Percentiles rank a stretch among this genome's conserved stretches.
These are phyloP conservation scores for Eucalyptus erythrocorys DNA, from an alignment of 345 rosid genomes.

Conservation along the genomic window DNA sequence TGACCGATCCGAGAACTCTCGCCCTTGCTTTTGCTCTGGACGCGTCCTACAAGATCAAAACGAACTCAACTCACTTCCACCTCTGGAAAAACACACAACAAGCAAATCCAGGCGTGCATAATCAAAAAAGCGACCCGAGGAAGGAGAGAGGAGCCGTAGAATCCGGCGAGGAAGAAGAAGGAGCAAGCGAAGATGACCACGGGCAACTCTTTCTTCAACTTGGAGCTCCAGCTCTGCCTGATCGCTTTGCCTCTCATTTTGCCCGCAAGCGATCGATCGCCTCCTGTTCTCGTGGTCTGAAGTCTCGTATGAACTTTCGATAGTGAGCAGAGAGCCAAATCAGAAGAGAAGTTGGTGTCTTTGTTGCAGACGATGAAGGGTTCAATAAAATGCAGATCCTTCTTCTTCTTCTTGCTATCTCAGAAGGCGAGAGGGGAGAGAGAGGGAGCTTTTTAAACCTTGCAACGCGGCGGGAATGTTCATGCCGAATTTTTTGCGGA, in stretches of 20 bases:
- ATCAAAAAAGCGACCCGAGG: slow-evolving; percentile 16
- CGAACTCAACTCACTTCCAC: background rate
- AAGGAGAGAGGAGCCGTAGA: slow-evolving; percentile 22
- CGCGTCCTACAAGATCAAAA: background rate
- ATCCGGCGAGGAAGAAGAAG: slow-evolving; percentile 42
- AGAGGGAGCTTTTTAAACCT: background rate
- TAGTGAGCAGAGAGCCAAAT: background rate
- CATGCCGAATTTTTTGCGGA: background rate
- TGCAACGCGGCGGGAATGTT: background rate
- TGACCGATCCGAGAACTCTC: slow-evolving; percentile 14
- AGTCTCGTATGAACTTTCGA: background rate
- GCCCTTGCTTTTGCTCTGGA: background rate
- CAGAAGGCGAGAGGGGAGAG: background rate
- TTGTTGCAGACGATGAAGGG: background rate
- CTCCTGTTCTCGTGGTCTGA: background rate
- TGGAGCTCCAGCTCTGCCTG: background rate
- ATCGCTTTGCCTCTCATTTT: background rate
- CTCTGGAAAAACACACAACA: background rate
- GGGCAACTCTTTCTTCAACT: slow-evolving; percentile 16
- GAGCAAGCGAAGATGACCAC: slow-evolving; percentile 5
- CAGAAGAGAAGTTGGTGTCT: background rate
- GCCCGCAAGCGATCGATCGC: background rate
- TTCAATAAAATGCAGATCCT: background rate
- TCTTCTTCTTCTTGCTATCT: background rate
- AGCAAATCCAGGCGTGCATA: background rate